Conservation (phyloP, 176 grass and related monocot genomes). For the Aegilops speltoides region DNA sequence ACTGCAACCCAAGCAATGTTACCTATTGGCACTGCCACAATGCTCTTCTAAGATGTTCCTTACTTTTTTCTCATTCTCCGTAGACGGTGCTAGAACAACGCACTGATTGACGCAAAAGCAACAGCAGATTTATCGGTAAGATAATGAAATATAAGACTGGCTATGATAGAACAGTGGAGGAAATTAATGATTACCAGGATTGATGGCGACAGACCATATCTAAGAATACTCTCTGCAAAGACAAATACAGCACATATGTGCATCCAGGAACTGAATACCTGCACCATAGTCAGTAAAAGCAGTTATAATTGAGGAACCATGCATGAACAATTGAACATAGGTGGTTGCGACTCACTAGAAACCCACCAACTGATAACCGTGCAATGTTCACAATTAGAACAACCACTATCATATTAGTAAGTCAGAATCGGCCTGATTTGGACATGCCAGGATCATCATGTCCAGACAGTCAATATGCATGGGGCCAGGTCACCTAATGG, state of each 20-base stretch:
- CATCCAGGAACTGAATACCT: slow-evolving; percentile 99
- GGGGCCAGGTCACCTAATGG: no score
- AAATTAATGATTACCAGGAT: slow-evolving; percentile 54
- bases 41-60: slow-evolving; percentile 16
- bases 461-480: no score
- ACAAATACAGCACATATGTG: slow-evolving; percentile 85
- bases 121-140: not conserved
- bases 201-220: slow-evolving; percentile 82
- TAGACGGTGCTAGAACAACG: slow-evolving; percentile 67
- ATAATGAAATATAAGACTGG: not conserved
- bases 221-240: slow-evolving; percentile 96
- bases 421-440: not conserved
- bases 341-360: not conserved
- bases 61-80: slow-evolving; percentile 87
- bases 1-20: not conserved
- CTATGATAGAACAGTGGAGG: not conserved
- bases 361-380: not conserved
- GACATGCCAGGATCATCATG: not conserved
- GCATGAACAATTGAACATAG: not conserved
- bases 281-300: not conserved
- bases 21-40: slow-evolving; percentile 1
- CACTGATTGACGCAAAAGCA: slow-evolving; percentile 38
- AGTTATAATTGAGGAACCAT: not conserved
- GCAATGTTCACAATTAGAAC: not conserved
- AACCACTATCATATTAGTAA: not conserved